phyloP scores from a whole-genome alignment of 176 grass and related monocot genomes.

The Eleusine indica region DNA sequence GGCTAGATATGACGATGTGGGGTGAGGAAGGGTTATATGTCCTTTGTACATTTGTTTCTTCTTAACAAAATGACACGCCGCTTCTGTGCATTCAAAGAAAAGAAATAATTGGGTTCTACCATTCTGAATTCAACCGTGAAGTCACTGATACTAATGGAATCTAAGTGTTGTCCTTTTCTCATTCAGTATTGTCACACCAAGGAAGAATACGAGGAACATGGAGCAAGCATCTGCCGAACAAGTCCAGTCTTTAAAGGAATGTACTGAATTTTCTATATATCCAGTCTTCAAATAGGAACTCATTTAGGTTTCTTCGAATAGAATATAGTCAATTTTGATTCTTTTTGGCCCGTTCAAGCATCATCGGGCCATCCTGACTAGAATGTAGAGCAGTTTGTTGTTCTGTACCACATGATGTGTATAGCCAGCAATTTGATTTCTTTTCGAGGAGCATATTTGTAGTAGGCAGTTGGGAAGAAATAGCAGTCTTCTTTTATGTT shows the following conservation, averaged over 20 bases:
- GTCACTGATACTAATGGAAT: background rate
- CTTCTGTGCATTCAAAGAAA: background rate
- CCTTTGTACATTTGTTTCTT: no score
- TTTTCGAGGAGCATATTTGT: conserved; percentile 46
- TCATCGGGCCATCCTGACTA: conserved; percentile 38
- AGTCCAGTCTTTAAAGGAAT: conserved; percentile 99
- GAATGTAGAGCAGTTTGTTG: conserved; percentile 45
- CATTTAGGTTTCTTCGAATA: conserved; percentile 44
- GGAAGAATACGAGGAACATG: conserved; percentile 95
- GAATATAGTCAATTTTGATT: conserved; percentile 56
- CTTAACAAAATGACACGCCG: no score
- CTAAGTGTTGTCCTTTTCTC: conserved; percentile 34
- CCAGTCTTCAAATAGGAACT: conserved; percentile 36
- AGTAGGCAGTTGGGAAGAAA: conserved; percentile 16
- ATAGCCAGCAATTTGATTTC: conserved; percentile 30
- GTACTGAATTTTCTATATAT: conserved; percentile 58
- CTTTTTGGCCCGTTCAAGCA: conserved; percentile 32
- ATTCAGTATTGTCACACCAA: conserved; percentile 88
- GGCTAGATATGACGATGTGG: background rate
- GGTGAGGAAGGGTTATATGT: background rate
- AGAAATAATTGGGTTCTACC: background rate
- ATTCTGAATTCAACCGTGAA: background rate
- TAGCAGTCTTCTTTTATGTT: background rate
- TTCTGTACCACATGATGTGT: conserved; percentile 30
- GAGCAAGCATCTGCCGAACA: conserved; percentile 94